phyloP scores from a whole-genome alignment of 345 rosid genomes.

The Eucalyptus guilfoylei region DNA sequence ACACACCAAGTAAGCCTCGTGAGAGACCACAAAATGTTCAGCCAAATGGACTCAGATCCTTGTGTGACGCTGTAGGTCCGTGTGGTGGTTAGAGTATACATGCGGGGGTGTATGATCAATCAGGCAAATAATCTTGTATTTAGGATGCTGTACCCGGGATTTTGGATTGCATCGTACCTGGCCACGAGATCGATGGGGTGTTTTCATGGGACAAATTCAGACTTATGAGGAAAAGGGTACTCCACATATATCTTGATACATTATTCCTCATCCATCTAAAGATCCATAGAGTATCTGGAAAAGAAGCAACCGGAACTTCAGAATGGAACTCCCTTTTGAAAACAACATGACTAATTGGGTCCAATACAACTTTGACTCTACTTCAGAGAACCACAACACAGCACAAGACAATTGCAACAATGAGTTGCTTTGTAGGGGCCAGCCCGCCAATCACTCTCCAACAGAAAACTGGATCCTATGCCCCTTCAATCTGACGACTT shows the following conservation, averaged over 20 bases:
- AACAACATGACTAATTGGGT: background rate
- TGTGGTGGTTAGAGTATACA: background rate
- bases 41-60: background rate
- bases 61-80: background rate
- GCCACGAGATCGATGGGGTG: background rate
- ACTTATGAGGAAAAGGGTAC: background rate
- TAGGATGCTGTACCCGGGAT: background rate
- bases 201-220: background rate
- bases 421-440: slow-evolving; percentile 40
- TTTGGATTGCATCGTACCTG: background rate
- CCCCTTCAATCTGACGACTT: background rate
- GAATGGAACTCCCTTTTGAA: background rate
- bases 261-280: background rate
- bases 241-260: background rate
- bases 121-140: background rate
- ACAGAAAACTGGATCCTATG: background rate
- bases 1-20: background rate
- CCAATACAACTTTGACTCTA: background rate
- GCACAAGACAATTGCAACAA: background rate
- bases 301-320: background rate
- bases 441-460: slow-evolving; percentile 10
- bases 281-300: background rate
- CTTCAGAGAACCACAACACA: background rate
- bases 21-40: background rate
- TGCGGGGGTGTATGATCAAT: background rate